Base-by-base conservation (phyloP, 352 stramenopile species). In the Globisporangium abappressorium region DNA sequence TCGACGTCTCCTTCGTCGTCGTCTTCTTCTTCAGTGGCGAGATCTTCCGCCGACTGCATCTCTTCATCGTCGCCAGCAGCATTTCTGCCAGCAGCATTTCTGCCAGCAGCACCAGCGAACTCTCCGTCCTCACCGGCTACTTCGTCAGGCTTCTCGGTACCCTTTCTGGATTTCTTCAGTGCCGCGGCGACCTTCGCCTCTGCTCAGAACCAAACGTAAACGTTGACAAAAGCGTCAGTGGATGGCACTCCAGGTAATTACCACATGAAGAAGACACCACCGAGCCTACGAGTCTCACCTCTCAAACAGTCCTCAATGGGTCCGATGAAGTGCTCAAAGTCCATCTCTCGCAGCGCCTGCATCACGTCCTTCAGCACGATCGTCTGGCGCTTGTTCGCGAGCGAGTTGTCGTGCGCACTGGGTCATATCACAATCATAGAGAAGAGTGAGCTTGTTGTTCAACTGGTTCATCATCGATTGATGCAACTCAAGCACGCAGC, bases 321-420 rank as follows among this genome's bases (percentile, higher is more conserved):
- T 34, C 72, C 75, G 26, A 91, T 74, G 58, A 95, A 93, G 58
- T 90, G 81, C 59, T 90, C 82, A 63, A 95, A 91, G 59, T 95
- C 84, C n/a, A 80, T 76, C 30, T 95, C 87, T 5, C 79, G 64
- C 51, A 95, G 70, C 43, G 87, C 82, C 30, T 81, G 76, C 34
- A 93, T 68, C 59, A 95, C 87, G 51, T 95, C 87, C 53, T 88
- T 87, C 5, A 90, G 71, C 18, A 81, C 86, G 62, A 95, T 86
- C 6, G 85, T 93, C 63, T 87, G 85, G 28, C 87, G 82, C 70
- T 93, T 93, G 62, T 87, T 90, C 55, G 78, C 70, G n/a, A 73
- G 67, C 14, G 82, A 85, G 43, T 78, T 78, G 43, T 91, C 85
- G 34, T 92, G 83, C 41, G 85, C 85, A 63, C 85, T 93, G 70